These are phyloP conservation scores for Pleurotus pulmonarius DNA, from an alignment of 768 basidiomycete genomes.

Conservation along the genomic window DNA sequence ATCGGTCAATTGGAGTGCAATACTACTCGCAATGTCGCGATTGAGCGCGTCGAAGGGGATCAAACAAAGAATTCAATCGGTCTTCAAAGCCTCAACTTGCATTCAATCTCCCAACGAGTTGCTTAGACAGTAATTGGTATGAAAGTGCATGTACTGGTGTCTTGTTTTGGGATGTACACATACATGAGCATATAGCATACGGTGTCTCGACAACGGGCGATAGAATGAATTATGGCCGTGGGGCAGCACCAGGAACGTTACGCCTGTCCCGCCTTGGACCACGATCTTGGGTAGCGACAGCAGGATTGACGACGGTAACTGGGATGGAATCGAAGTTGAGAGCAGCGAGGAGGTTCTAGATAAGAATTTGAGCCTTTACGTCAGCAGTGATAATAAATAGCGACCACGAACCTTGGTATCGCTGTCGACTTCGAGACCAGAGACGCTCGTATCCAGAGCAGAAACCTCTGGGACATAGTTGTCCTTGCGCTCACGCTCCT, in stretches of 20 bases:
- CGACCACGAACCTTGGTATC: conserved; percentile 83
- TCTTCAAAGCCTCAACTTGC: too few relatives aligned
- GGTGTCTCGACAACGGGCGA: not conserved
- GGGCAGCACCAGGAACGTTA: conserved; percentile 79
- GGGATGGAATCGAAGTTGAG: conserved; percentile 95
- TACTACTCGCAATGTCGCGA: too few relatives aligned
- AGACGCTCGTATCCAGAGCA: conserved; percentile 77
- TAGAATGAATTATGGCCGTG: conserved; percentile 19
- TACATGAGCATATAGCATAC: not conserved
- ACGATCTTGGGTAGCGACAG: conserved; percentile 66
- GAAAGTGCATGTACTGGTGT: not conserved
- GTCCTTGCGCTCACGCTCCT: conserved; percentile 98
- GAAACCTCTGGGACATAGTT: conserved; percentile 99
- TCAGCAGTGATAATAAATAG: not conserved
- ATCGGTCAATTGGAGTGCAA: too few relatives aligned
- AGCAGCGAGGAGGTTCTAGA: conserved; percentile 78
- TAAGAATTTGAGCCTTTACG: not conserved
- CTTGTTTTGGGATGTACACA: not conserved
- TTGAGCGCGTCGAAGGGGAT: too few relatives aligned
- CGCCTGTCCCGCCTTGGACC: conserved; percentile 71
- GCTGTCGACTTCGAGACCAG: conserved; percentile 81
- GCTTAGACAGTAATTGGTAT: too few relatives aligned
- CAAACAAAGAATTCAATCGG: too few relatives aligned
- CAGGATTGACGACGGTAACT: conserved; percentile 65
- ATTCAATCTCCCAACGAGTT: too few relatives aligned